These are phyloP conservation scores for Sutorius eximius DNA, from an alignment of 1,284 basidiomycete species.

Conservation along the genomic window DNA sequence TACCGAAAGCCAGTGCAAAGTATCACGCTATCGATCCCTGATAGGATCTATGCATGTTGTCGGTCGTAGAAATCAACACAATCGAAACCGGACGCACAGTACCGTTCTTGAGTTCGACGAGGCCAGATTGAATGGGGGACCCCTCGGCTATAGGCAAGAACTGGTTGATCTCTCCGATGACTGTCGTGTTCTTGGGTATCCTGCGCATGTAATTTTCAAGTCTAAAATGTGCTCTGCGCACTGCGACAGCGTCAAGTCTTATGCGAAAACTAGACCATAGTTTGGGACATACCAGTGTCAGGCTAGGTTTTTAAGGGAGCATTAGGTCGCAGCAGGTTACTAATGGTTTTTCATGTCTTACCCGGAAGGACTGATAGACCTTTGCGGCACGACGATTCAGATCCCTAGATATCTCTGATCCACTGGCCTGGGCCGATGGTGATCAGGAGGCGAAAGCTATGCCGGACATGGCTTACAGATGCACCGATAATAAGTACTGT, in stretches of 20 bases:
- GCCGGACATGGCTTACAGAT: background rate
- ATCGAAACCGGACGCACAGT: background rate
- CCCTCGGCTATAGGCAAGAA: constrained; percentile 4
- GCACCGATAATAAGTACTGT: constrained; percentile 49
- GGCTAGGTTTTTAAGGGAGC: background rate
- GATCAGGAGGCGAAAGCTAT: background rate
- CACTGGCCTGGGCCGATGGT: constrained; percentile 3
- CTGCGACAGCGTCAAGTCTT: background rate
- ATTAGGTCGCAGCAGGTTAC: background rate
- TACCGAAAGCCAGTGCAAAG: constrained; percentile 7
- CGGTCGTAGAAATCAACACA: background rate
- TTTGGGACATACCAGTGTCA: constrained; percentile 2
- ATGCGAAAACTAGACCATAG: background rate
- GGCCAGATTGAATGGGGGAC: constrained; percentile 6
- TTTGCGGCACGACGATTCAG: constrained; percentile 1
- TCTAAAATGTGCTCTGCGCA: background rate
- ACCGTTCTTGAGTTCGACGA: constrained; percentile 10
- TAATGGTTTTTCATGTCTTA: background rate
- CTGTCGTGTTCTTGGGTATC: constrained; percentile 8
- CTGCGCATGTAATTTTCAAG: constrained; percentile 1
- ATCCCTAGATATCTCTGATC: constrained; percentile 10
- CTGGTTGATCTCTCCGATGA: constrained; percentile 4
- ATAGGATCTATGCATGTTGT: background rate
- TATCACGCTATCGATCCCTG: constrained; percentile 8
- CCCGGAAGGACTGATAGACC: constrained; percentile 9